Percentiles rank a stretch among this genome's conserved stretches.
These are phyloP conservation scores for Papilionanthe hybrid DNA, from an alignment of 116 monocot genomes.

Conservation along the genomic window DNA sequence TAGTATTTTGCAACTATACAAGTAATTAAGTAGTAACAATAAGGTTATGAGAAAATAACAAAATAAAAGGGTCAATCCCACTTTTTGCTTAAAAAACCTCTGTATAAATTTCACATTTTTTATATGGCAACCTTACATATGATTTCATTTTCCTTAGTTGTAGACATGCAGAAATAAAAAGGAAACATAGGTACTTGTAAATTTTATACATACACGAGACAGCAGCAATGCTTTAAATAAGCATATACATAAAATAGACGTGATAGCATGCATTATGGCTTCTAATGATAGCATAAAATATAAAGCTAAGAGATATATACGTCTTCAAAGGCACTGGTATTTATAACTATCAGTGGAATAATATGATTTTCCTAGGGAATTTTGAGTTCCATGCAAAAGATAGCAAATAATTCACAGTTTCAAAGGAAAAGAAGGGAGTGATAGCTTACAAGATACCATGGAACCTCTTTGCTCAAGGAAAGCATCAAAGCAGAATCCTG, in stretches of 20 bases:
- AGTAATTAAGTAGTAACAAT: not conserved
- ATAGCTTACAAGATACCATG: constrained; percentile 85
- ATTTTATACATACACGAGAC: not conserved
- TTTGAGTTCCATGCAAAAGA: constrained; percentile 2
- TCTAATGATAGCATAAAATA: not conserved
- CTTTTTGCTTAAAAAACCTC: not conserved
- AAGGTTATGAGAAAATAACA: not conserved
- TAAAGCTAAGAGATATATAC: not conserved
- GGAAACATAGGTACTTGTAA: not conserved
- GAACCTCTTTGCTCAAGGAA: constrained; percentile 80
- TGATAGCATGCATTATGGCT: not conserved
- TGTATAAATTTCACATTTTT: too few relatives aligned
- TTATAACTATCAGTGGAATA: not conserved
- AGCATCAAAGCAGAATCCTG: constrained; percentile 93
- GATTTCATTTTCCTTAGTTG: not conserved
- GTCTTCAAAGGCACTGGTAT: not conserved
- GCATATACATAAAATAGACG: not conserved
- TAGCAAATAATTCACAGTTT: not conserved
- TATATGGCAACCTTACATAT: not conserved
- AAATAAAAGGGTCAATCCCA: not conserved
- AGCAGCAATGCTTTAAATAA: not conserved
- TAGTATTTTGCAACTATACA: not conserved
- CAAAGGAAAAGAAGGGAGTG: not conserved
- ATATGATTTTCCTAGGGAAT: too few relatives aligned
- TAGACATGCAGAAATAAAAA: not conserved